Conservation (phyloP, 306 rosid species). For the Purshia tridentata region DNA sequence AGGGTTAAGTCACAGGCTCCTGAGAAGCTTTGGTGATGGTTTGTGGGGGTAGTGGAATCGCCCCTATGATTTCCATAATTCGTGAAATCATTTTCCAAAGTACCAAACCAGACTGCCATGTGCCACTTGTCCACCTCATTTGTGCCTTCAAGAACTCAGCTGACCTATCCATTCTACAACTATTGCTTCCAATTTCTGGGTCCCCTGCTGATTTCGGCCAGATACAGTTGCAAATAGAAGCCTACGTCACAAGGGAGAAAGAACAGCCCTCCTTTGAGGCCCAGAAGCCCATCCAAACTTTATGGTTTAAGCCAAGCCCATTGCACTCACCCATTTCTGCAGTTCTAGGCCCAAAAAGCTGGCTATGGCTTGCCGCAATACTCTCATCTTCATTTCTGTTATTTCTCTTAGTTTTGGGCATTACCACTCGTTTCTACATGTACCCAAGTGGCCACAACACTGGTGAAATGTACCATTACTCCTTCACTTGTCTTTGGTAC, state of each 20-base stretch:
- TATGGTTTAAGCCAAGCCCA: constrained; percentile 37
- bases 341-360: constrained; percentile 36
- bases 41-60: constrained; percentile 66
- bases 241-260: constrained; percentile 45
- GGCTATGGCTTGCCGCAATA: constrained; percentile 43
- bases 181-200: constrained; percentile 41
- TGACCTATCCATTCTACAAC: constrained; percentile 45
- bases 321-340: constrained; percentile 33
- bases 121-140: constrained; percentile 34
- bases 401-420: constrained; percentile 40
- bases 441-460: constrained; percentile 33
- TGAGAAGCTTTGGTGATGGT: constrained; percentile 46
- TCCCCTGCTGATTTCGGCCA: constrained; percentile 15
- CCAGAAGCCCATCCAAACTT: constrained; percentile 29
- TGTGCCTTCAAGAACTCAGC: constrained; percentile 52
- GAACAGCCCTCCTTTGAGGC: constrained; percentile 18
- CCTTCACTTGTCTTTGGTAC: constrained; percentile 42
- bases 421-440: constrained; percentile 37
- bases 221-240: constrained; percentile 37
- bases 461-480: constrained; percentile 31
- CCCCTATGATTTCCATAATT: constrained; percentile 65
- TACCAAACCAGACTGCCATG: constrained; percentile 27
- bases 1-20: constrained; percentile 32
- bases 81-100: constrained; percentile 53
- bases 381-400: constrained; percentile 41